phyloP scores from a whole-genome alignment of 495 filamentous ascomycete genomes.

The Penicillium pancosmium region DNA sequence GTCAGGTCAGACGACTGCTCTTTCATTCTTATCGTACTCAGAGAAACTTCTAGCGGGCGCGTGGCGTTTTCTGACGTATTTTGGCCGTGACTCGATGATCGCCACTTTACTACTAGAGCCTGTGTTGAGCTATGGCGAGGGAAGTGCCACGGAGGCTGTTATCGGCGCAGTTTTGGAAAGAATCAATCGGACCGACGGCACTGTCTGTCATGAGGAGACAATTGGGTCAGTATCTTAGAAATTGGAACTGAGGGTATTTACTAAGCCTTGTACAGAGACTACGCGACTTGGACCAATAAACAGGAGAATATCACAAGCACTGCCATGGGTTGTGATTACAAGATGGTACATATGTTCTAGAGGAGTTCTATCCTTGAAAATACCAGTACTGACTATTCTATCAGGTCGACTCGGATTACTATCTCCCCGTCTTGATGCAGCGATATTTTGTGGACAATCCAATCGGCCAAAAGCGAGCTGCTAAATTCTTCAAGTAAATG shows the following conservation, averaged over 20 bases:
- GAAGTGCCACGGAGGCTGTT: slow-evolving; percentile 61
- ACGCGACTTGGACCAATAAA: slow-evolving; percentile 60
- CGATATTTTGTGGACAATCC: slow-evolving; percentile 58
- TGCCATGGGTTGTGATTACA: slow-evolving; percentile 60
- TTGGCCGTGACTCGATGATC: slow-evolving; percentile 67
- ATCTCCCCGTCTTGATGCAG: slow-evolving; percentile 57
- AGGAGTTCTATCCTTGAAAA: slow-evolving; percentile 1
- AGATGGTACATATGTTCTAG: slow-evolving; percentile 45
- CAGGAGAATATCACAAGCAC: slow-evolving; percentile 54
- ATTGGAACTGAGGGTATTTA: not conserved
- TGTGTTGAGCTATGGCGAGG: slow-evolving; percentile 58
- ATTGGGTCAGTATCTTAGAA: slow-evolving; percentile 47
- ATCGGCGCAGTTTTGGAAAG: slow-evolving; percentile 62
- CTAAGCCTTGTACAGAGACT: slow-evolving; percentile 44
- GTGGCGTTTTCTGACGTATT: slow-evolving; percentile 71
- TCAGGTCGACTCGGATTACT: slow-evolving; percentile 65
- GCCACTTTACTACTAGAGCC: slow-evolving; percentile 58
- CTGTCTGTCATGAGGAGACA: slow-evolving; percentile 65
- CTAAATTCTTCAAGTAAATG: slow-evolving; percentile 47
- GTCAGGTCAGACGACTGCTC: slow-evolving; percentile 50
- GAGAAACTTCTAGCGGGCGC: slow-evolving; percentile 64
- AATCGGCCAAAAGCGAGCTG: slow-evolving; percentile 41
- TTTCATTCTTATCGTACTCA: slow-evolving; percentile 65
- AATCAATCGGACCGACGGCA: slow-evolving; percentile 60
- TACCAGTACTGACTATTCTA: not conserved